Evolutionary conservation across 2,329 filamentous ascomycete species (phyloP).

Genomic region (Sclerotinia minor): DNA sequence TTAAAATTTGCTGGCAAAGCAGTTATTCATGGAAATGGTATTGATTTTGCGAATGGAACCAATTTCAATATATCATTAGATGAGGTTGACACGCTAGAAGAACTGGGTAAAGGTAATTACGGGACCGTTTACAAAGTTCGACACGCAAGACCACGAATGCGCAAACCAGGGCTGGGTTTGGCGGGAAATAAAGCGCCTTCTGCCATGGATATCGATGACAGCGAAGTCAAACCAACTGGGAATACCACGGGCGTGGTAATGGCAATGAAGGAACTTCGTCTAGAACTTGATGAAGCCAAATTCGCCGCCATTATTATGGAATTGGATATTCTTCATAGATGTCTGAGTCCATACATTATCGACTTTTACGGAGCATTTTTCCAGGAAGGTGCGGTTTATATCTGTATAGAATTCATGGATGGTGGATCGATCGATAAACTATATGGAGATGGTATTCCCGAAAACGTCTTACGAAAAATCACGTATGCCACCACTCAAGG

Average conservation of each 20-base stretch:
- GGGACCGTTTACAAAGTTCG: slow-evolving; percentile 96
- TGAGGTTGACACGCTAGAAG: slow-evolving; percentile 88
- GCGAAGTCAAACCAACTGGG: slow-evolving; percentile 39
- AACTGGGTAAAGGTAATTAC: slow-evolving; percentile 97
- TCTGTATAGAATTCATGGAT: slow-evolving; percentile 99
- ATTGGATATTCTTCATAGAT: slow-evolving; percentile 91
- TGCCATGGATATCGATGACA: slow-evolving; percentile 43
- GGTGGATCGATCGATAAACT: slow-evolving; percentile 96
- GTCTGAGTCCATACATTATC: slow-evolving; percentile 92
- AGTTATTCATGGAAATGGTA: slow-evolving; percentile 81
- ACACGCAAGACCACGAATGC: slow-evolving; percentile 67
- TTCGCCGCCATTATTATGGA: slow-evolving; percentile 98
- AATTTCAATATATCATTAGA: slow-evolving; percentile 94
- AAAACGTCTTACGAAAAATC: slow-evolving; percentile 85
- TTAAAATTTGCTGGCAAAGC: slow-evolving; percentile 87
- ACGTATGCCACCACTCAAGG: slow-evolving; percentile 88
- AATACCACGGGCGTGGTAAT: slow-evolving; percentile 71
- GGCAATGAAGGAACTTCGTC: slow-evolving; percentile 98
- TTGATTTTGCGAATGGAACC: slow-evolving; percentile 87
- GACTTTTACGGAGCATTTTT: slow-evolving; percentile 99
- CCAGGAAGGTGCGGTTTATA: slow-evolving; percentile 97
- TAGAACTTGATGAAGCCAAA: slow-evolving; percentile 95
- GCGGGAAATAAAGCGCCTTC: slow-evolving; percentile 46
- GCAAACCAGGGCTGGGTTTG: slow-evolving; percentile 60
- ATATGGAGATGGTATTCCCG: slow-evolving; percentile 86